Percentiles rank a stretch among this genome's conserved stretches.
phyloP scores from a whole-genome alignment of 2,329 filamentous ascomycete genomes.

The Thielaviopsis ethacetica region DNA sequence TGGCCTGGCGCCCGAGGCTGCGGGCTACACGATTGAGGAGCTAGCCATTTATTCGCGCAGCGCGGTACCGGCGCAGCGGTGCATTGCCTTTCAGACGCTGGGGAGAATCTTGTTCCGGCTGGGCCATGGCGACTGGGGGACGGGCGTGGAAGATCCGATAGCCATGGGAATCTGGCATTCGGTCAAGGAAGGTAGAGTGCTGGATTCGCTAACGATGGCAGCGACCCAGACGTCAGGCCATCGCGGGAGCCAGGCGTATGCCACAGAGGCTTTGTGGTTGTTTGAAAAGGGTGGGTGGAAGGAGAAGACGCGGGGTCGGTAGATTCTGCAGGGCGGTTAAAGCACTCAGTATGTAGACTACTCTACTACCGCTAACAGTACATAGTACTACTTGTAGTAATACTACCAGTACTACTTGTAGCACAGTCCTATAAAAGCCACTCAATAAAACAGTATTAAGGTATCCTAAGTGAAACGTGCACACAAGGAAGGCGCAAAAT shows the following conservation, averaged over 20 bases:
- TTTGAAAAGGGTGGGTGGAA: slow-evolving; percentile 58
- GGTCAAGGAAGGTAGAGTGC: slow-evolving; percentile 57
- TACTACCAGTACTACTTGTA: too few species aligned
- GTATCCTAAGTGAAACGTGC: too few species aligned
- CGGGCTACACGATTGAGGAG: slow-evolving; percentile 85
- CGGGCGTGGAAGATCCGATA: slow-evolving; percentile 38
- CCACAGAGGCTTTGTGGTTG: slow-evolving; percentile 78
- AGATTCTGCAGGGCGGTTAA: background rate
- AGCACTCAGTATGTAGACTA: too few species aligned
- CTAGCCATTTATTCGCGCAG: slow-evolving; percentile 67
- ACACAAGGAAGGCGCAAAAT: background rate
- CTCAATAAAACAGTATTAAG: too few species aligned
- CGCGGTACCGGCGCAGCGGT: slow-evolving; percentile 70
- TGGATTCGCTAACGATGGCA: slow-evolving; percentile 64
- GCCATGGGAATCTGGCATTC: slow-evolving; percentile 71
- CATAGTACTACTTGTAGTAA: too few species aligned
- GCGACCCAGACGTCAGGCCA: slow-evolving; percentile 54
- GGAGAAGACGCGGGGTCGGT: slow-evolving; percentile 42
- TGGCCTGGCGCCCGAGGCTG: slow-evolving; percentile 77
- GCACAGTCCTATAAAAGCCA: too few species aligned
- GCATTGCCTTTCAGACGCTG: slow-evolving; percentile 80
- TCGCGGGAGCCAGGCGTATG: slow-evolving; percentile 66
- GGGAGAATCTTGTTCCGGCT: slow-evolving; percentile 73
- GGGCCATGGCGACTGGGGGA: slow-evolving; percentile 55
- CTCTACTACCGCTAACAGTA: too few species aligned